Conservation (phyloP, 805 yeast genomes). For the Yarrowia divulgata region DNA sequence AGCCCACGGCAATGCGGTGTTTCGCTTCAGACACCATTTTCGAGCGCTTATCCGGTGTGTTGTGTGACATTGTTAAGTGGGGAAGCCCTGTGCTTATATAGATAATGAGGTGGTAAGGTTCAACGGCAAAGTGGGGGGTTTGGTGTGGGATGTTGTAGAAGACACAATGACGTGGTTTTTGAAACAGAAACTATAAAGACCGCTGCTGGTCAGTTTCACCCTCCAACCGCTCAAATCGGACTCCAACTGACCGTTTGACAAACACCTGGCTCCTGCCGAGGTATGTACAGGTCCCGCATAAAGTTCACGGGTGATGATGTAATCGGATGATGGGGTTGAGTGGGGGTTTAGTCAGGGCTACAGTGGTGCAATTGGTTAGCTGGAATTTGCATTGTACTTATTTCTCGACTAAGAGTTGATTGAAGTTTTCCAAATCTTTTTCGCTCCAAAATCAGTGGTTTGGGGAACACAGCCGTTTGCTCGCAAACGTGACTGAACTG, state of each 20-base stretch:
- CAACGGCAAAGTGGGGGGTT: background rate
- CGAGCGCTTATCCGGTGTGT: background rate
- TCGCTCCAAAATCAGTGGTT: too few species aligned
- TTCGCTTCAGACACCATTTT: slow-evolving; percentile 9
- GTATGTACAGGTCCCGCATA: background rate
- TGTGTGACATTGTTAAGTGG: background rate
- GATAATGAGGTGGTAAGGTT: background rate
- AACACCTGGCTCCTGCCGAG: background rate
- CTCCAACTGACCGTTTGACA: background rate
- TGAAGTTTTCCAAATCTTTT: too few species aligned
- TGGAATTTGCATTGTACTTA: too few species aligned
- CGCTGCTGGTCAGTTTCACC: background rate
- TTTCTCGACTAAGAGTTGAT: too few species aligned
- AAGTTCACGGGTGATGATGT: slow-evolving; percentile 9
- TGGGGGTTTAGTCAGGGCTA: too few species aligned
- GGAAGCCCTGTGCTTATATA: background rate
- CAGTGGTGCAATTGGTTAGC: too few species aligned
- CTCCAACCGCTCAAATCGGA: background rate
- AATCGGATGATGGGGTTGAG: background rate
- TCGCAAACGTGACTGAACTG: too few species aligned
- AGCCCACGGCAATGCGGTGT: slow-evolving; percentile 12
- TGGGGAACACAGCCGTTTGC: too few species aligned
- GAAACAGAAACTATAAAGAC: too few species aligned
- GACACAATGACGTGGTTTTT: too few species aligned
- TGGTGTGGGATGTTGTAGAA: background rate